phyloP scores from a whole-genome alignment of 2,329 filamentous ascomycete species.

The Aureobasidium sp. region DNA sequence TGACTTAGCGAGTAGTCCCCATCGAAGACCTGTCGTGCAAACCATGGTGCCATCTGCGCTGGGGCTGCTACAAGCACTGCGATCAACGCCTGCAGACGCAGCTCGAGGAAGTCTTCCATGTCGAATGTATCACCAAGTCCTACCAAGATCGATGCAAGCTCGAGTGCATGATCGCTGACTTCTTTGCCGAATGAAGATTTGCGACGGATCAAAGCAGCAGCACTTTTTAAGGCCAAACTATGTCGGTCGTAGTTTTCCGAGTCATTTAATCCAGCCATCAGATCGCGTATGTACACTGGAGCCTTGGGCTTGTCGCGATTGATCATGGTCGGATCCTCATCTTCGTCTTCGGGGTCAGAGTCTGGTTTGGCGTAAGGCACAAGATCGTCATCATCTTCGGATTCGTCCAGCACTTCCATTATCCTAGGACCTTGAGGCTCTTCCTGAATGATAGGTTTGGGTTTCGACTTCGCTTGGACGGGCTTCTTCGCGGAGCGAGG shows the following conservation, averaged over 20 bases:
- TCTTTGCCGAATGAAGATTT: slow-evolving; percentile 86
- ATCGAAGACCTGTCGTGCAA: slow-evolving; percentile 76
- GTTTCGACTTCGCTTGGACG: background rate
- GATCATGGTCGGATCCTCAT: slow-evolving; percentile 83
- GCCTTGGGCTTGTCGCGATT: slow-evolving; percentile 72
- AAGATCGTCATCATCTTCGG: slow-evolving; percentile 54
- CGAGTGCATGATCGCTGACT: slow-evolving; percentile 72
- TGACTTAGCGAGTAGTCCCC: slow-evolving; percentile 87
- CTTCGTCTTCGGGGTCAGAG: slow-evolving; percentile 81
- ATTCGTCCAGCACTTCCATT: slow-evolving; percentile 22
- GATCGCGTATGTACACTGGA: slow-evolving; percentile 84
- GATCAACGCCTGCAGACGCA: slow-evolving; percentile 72
- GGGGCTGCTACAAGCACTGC: slow-evolving; percentile 71
- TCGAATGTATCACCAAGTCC: slow-evolving; percentile 82
- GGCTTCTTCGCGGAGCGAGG: background rate
- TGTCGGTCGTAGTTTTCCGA: slow-evolving; percentile 79
- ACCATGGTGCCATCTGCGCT: slow-evolving; percentile 70
- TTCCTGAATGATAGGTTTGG: slow-evolving; percentile 16
- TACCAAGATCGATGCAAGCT: slow-evolving; percentile 66
- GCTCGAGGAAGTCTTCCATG: slow-evolving; percentile 65
- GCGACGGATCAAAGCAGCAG: slow-evolving; percentile 71
- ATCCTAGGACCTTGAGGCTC: slow-evolving; percentile 25
- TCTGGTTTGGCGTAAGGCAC: slow-evolving; percentile 76
- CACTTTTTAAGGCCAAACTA: slow-evolving; percentile 66
- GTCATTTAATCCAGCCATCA: slow-evolving; percentile 70